phyloP scores from a whole-genome alignment of 2,329 filamentous ascomycete genomes.

The Epichloe sibirici region DNA sequence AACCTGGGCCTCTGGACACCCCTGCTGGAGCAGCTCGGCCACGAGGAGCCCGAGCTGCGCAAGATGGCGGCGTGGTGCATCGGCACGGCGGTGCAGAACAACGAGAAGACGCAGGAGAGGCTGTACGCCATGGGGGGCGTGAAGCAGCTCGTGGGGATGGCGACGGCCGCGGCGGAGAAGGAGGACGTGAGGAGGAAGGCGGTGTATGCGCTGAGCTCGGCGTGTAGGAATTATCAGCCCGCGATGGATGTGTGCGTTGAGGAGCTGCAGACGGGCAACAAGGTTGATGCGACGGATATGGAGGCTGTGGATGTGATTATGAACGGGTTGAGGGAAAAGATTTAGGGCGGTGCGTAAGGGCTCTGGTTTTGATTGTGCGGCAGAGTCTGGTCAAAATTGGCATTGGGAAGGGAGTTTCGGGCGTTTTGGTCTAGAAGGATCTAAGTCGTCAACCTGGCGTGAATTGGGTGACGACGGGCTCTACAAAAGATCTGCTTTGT shows the following conservation, averaged over 20 bases:
- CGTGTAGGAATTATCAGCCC: slow-evolving; percentile 80
- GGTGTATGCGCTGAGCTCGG: slow-evolving; percentile 76
- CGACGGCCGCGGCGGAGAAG: slow-evolving; percentile 28
- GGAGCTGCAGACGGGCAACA: slow-evolving; percentile 44
- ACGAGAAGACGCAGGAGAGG: slow-evolving; percentile 70
- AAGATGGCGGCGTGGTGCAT: slow-evolving; percentile 89
- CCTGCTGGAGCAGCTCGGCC: slow-evolving; percentile 56
- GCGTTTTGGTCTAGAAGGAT: slow-evolving; percentile 7
- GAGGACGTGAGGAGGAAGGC: slow-evolving; percentile 70
- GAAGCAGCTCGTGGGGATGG: slow-evolving; percentile 54
- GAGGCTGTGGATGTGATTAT: slow-evolving; percentile 69
- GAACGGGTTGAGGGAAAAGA: slow-evolving; percentile 47
- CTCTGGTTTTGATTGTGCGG: no score
- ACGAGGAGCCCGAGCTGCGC: slow-evolving; percentile 59
- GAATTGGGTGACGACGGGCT: not conserved
- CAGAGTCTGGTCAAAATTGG: not conserved
- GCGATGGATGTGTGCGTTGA: slow-evolving; percentile 57
- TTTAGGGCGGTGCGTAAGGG: slow-evolving; percentile 16
- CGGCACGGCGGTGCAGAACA: slow-evolving; percentile 94
- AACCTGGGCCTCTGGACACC: slow-evolving; percentile 71
- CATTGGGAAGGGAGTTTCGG: slow-evolving; percentile 26
- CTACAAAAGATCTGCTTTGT: not conserved
- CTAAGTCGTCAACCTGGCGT: not conserved
- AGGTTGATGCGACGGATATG: slow-evolving; percentile 79
- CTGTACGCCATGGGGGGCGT: slow-evolving; percentile 53